These are phyloP conservation scores for Colletotrichum musae DNA, from an alignment of 2,329 filamentous ascomycete genomes.

Conservation along the genomic window DNA sequence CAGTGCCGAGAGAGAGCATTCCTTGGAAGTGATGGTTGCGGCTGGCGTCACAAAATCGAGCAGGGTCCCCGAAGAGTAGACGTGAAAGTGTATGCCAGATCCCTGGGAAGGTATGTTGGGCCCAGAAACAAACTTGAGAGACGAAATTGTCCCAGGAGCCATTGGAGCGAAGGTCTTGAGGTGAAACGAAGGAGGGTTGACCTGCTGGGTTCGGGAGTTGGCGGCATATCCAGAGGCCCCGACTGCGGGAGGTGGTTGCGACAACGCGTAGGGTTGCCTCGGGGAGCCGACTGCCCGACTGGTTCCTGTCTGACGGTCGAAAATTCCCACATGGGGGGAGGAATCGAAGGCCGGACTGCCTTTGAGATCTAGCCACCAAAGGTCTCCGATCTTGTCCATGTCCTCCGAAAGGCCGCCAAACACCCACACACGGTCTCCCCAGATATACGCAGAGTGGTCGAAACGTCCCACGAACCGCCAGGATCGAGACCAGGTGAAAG, in stretches of 20 bases:
- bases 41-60: conserved; percentile 96
- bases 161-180: conserved; percentile 83
- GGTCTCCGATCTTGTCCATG: conserved; percentile 95
- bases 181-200: conserved; percentile 76
- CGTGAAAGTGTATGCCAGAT: conserved; percentile 94
- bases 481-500: conserved; percentile 95
- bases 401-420: conserved; percentile 95
- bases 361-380: conserved; percentile 98
- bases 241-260: conserved; percentile 62
- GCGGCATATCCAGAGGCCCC: conserved; percentile 76
- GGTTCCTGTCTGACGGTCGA: conserved; percentile 61
- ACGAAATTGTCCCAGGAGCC: conserved; percentile 90
- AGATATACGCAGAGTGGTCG: conserved; percentile 95
- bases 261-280: conserved; percentile 66
- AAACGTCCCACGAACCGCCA: conserved; percentile 97
- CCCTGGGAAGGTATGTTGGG: conserved; percentile 89
- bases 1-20: conserved; percentile 91
- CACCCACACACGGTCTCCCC: conserved; percentile 93
- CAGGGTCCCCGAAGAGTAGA: conserved; percentile 92
- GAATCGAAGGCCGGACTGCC: conserved; percentile 88
- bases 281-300: conserved; percentile 64
- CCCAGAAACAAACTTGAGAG: conserved; percentile 90
- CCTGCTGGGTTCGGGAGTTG: conserved; percentile 77
- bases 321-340: conserved; percentile 69
- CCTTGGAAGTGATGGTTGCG: conserved; percentile 85